Evolutionary conservation across 2,329 filamentous ascomycete species (phyloP).

Genomic region (Sporothrix pallida): DNA sequence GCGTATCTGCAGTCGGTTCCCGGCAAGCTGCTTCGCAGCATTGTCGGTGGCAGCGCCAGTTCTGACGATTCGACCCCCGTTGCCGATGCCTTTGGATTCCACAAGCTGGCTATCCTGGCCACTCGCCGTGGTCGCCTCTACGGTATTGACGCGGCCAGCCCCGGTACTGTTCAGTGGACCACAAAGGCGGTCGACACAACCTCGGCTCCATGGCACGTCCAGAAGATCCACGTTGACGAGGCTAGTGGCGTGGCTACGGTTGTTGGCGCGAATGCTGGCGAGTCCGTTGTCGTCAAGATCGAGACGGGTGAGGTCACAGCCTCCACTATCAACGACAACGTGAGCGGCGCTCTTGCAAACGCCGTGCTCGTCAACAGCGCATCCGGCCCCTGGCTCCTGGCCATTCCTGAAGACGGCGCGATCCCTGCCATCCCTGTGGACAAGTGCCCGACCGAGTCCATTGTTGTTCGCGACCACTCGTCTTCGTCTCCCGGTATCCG

Average conservation of each 20-base stretch:
- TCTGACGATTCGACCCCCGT: slow-evolving; percentile 48
- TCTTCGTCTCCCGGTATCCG: slow-evolving; percentile 55
- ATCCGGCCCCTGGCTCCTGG: slow-evolving; percentile 59
- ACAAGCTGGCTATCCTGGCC: slow-evolving; percentile 81
- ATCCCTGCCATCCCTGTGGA: slow-evolving; percentile 54
- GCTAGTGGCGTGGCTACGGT: slow-evolving; percentile 62
- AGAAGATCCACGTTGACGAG: slow-evolving; percentile 68
- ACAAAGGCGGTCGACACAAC: slow-evolving; percentile 65
- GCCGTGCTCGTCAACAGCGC: slow-evolving; percentile 60
- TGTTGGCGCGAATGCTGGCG: slow-evolving; percentile 62
- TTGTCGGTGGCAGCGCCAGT: slow-evolving; percentile 58
- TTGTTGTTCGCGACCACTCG: slow-evolving; percentile 54
- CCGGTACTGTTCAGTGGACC: slow-evolving; percentile 79
- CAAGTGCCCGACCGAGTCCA: slow-evolving; percentile 56
- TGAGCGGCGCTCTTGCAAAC: slow-evolving; percentile 48
- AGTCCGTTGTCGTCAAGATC: slow-evolving; percentile 62
- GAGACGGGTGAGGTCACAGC: slow-evolving; percentile 56
- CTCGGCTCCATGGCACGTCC: slow-evolving; percentile 66
- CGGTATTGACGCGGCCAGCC: slow-evolving; percentile 76
- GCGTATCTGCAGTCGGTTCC: slow-evolving; percentile 74
- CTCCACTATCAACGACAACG: slow-evolving; percentile 49
- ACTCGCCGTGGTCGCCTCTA: slow-evolving; percentile 80
- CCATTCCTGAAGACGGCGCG: slow-evolving; percentile 58
- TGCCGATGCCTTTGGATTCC: slow-evolving; percentile 73
- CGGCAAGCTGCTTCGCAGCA: slow-evolving; percentile 67